These are phyloP conservation scores for Brassica rapa DNA, from an alignment of 345 rosid genomes.

Conservation along the genomic window DNA sequence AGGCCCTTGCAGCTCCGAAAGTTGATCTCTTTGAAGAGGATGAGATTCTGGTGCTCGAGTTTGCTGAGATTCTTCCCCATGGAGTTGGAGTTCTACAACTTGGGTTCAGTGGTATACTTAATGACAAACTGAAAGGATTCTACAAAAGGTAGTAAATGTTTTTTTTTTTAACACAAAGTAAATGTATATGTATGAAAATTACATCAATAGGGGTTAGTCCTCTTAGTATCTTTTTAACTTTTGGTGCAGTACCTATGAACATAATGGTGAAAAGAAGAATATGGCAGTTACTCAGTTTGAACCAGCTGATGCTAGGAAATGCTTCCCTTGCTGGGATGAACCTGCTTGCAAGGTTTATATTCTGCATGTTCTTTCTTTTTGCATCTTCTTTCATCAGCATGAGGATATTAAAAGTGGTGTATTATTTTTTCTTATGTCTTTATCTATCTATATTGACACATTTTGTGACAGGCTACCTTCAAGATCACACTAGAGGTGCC, in stretches of 20 bases:
- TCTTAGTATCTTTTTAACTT: background rate
- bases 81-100: conserved; percentile 73
- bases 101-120: conserved; percentile 65
- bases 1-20: conserved; percentile 60
- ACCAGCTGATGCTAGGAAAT: conserved; percentile 92
- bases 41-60: conserved; percentile 79
- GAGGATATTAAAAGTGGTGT: background rate
- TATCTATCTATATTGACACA: conserved; percentile 1
- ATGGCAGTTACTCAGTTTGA: conserved; percentile 99
- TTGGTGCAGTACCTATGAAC: conserved; percentile 64
- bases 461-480: conserved; percentile 74
- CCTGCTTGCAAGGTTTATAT: conserved; percentile 87
- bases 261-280: conserved; percentile 86
- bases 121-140: conserved; percentile 90
- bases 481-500: conserved; percentile 91
- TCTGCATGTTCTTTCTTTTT: background rate
- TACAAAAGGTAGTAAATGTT: conserved; percentile 61
- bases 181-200: background rate
- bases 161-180: background rate
- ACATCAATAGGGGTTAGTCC: background rate
- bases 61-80: conserved; percentile 57
- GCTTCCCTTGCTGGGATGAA: conserved; percentile 99
- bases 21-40: conserved; percentile 60
- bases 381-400: background rate
- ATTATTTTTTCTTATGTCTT: background rate